Evolutionary conservation across 192 early-diverging fungal genomes (phyloP), one percentile per base, ranked within the genome.

Genomic region (Backusella australiensis): DNA sequence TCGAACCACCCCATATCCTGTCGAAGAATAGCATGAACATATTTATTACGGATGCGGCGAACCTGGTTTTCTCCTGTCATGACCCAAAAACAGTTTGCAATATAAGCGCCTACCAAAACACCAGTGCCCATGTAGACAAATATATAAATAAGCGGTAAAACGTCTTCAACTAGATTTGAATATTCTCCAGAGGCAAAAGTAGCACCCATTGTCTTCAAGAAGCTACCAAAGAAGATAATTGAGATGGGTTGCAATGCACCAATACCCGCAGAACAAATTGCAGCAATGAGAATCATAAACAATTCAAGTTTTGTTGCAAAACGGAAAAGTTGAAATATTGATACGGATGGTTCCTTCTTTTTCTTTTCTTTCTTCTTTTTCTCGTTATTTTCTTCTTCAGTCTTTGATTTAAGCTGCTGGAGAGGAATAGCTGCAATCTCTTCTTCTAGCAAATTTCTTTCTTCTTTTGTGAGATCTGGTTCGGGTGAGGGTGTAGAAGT

Each of bases 1-100:
- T 98, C 97, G 78, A 96, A 96, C 91, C 93, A 98, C 19, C 87
- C 89, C 46, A 95, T 90, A 29, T 97, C 92, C 80, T 97, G 96
- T 65, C 94, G 88, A 68, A 98, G 85, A 69, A 97, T 91, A 5
- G 93, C 77, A 35, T 85, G 80, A 36, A 96, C 88, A 76, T 96
- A 98, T 35, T 69, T 72, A 77, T 91, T 85, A 26, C 96, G 87
- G 63, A 97, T 89, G 21, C 96, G 88, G 71, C 91, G 89, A n/a
- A 80, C 77, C 21, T 85, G 85, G 46, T 80, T 80, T 53, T 87
- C 87, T 69, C 84, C 80, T 26, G 89, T 82, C 21, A 87, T 75
- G 19, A 86, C 84, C 76, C 78, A 90, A 35, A 81, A 81, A 26
- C 87, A 84, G 88, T 90, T 91, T 76, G 87, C 86, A 42, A 82